phyloP scores from a whole-genome alignment of 1,284 basidiomycete genomes.

The Leccinum solheimii region DNA sequence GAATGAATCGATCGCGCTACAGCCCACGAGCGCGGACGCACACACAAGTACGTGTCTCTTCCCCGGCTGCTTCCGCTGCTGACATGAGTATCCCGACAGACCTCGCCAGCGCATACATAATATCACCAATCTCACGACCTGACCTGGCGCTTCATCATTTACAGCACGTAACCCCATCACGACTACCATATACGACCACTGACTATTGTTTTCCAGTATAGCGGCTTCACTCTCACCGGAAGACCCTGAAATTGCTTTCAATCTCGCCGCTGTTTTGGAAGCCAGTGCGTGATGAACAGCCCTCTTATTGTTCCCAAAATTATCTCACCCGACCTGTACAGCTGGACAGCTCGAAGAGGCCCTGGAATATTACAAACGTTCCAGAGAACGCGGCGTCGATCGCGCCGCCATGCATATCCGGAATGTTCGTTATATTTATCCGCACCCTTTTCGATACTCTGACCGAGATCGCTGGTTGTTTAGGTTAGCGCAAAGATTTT shows the following conservation, averaged over 20 bases:
- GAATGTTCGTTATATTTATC: constrained; percentile 54
- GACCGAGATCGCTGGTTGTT: constrained; percentile 14
- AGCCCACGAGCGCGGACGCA: constrained; percentile 86
- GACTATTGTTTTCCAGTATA: constrained; percentile 55
- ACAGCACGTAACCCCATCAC: constrained; percentile 50
- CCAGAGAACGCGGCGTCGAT: constrained; percentile 78
- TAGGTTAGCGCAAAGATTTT: constrained; percentile 81
- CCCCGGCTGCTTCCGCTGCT: constrained; percentile 19
- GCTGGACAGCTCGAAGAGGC: constrained; percentile 81
- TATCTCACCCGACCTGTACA: constrained; percentile 39
- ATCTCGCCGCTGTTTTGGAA: constrained; percentile 88
- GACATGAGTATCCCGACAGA: constrained; percentile 51
- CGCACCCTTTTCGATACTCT: constrained; percentile 15
- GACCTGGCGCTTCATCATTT: constrained; percentile 91
- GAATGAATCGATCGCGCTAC: constrained; percentile 82
- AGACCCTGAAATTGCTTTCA: constrained; percentile 94
- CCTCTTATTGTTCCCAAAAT: constrained; percentile 35
- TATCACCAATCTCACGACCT: constrained; percentile 81
- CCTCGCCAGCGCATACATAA: constrained; percentile 92
- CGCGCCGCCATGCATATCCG: constrained; percentile 84
- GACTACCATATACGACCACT: constrained; percentile 30
- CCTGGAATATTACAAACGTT: constrained; percentile 76
- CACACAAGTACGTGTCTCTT: constrained; percentile 76
- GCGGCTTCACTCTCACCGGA: constrained; percentile 85
- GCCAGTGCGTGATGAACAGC: constrained; percentile 59